Evolutionary conservation across 495 filamentous ascomycete genomes (phyloP), one percentile per base, ranked within the genome.

Genomic region (Pseudoneurospora amorphoporcata): DNA sequence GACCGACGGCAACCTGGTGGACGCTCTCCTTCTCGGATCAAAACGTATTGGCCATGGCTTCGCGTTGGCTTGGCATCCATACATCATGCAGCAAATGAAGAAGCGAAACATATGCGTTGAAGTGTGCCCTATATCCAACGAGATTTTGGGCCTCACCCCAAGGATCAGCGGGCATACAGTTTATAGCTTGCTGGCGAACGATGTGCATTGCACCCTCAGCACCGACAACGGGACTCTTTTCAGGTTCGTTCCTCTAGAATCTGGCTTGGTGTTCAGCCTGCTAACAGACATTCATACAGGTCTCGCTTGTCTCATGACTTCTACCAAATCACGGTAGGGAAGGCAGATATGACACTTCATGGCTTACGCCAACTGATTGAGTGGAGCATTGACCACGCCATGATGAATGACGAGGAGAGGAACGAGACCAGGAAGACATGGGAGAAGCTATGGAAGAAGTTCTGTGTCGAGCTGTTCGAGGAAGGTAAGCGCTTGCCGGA

Each of bases 11-110:
- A 97, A 98, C 76, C 86, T 98, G 3, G 91, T 95, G 75, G 94
- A 97, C 79, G 94, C 94, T 0, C 88, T 98, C 23, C 83, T 96
- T 8, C 87, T 98, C 10, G 90, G 91, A 12, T 90, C 93, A 0
- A 90, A 93, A 72, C 88, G 95, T 17, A 95, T 99, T 39, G 95
- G 95, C 0, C 94, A 98, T 74, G 95, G 92, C n/a, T 97, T 92
- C 76, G 94, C 92, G 0, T 83, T 99, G 8, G 93, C 90, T 74
- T 91, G 92, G 71, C 96, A 98, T 79, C 94, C 94, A 0, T 86
- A 93, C 19, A 85, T 98, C 47, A 90, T 95, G 73, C 87, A 92
- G 71, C 85, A 94, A 76, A 90, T 97, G 82, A 94, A 94, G 79
- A 87, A 91, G 70, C 91, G 91, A 73, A 88, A 88, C 70, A 92